Percentiles rank a stretch among this genome's conserved stretches.
These are phyloP conservation scores for Kurtzmaniella quercitrusa DNA, from an alignment of 1,139 yeast genomes.

Conservation along the genomic window DNA sequence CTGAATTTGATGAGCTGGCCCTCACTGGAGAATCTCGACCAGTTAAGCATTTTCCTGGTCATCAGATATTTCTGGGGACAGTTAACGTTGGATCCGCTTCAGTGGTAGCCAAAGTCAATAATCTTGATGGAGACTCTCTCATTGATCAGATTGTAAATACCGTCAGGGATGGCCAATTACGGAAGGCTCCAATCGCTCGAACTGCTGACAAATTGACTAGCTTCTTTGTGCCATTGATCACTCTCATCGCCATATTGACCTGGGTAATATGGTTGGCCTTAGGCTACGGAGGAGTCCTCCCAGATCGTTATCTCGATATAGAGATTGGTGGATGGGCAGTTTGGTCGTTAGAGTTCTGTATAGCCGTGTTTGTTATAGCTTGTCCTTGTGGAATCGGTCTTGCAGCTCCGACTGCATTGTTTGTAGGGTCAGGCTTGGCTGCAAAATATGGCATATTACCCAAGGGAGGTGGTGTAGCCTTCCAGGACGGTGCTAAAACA, in stretches of 20 bases:
- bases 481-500: constrained; percentile 67
- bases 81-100: constrained; percentile 57
- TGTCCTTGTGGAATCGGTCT: constrained; percentile 48
- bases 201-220: constrained; percentile 70
- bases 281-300: constrained; percentile 53
- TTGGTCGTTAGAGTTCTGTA: constrained; percentile 75
- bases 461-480: constrained; percentile 79
- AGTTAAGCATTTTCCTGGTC: constrained; percentile 47
- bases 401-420: constrained; percentile 47
- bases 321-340: constrained; percentile 73
- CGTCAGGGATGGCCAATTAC: constrained; percentile 70
- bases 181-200: constrained; percentile 72
- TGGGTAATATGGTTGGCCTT: constrained; percentile 67
- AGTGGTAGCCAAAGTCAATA: constrained; percentile 52
- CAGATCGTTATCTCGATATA: constrained; percentile 51
- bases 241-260: constrained; percentile 54
- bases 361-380: constrained; percentile 67
- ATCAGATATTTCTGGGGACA: constrained; percentile 70
- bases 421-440: constrained; percentile 45
- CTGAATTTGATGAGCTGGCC: constrained; percentile 73
- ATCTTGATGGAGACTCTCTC: constrained; percentile 61
- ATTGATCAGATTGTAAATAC: constrained; percentile 67
- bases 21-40: constrained; percentile 69
- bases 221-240: constrained; percentile 67
- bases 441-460: constrained; percentile 66